phyloP scores from a whole-genome alignment of 2,329 filamentous ascomycete species.

The Colletotrichum orchidophilum region DNA sequence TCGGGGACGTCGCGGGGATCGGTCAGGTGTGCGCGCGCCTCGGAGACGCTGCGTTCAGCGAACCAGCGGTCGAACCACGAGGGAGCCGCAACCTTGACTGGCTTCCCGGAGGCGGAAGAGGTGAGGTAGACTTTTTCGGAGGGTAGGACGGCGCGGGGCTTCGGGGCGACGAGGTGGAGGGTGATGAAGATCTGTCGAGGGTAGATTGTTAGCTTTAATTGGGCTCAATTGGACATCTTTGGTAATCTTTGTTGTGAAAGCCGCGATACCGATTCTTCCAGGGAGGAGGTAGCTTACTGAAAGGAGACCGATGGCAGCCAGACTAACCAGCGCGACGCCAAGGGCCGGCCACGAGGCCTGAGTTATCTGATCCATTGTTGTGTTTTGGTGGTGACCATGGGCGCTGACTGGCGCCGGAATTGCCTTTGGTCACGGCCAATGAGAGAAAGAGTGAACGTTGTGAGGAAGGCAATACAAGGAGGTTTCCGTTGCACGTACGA shows the following conservation, averaged over 20 bases:
- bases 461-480: background rate
- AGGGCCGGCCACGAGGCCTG: slow-evolving; percentile 29
- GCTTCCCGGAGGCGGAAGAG: slow-evolving; percentile 67
- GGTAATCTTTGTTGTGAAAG: too few relatives aligned
- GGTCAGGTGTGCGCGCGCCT: slow-evolving; percentile 45
- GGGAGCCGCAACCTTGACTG: slow-evolving; percentile 66
- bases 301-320: slow-evolving; percentile 15
- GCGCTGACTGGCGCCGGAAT: background rate
- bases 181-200: slow-evolving; percentile 64
- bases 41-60: slow-evolving; percentile 64
- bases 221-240: background rate
- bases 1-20: slow-evolving; percentile 52
- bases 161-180: slow-evolving; percentile 81
- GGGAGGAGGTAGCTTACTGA: background rate
- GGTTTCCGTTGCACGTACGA: background rate
- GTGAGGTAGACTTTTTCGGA: slow-evolving; percentile 90
- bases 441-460: background rate
- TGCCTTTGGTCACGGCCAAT: background rate
- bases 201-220: slow-evolving; percentile 15
- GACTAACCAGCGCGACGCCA: slow-evolving; percentile 7
- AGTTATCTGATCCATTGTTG: slow-evolving; percentile 23
- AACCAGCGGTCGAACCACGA: slow-evolving; percentile 89
- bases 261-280: background rate
- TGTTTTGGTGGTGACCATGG: background rate
- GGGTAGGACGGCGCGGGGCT: slow-evolving; percentile 75